Evolutionary conservation across 2,329 filamentous ascomycete species (phyloP).

Genomic region (Hymenoscyphus fraxineus): DNA sequence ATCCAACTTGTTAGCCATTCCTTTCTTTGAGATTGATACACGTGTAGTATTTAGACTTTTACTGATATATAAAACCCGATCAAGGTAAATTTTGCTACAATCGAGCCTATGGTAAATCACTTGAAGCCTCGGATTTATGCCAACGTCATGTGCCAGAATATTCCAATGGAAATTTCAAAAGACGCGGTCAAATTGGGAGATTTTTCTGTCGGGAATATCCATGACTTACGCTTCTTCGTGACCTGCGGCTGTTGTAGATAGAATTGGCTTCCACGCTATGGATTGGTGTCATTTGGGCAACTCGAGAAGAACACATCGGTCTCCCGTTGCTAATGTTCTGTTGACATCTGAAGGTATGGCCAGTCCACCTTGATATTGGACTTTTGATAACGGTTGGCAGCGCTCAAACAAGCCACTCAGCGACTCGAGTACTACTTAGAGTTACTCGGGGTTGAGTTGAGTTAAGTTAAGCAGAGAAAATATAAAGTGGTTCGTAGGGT

Average conservation of each 20-base stretch:
- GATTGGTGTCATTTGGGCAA: not conserved
- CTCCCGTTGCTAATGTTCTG: not conserved
- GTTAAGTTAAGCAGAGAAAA: no score
- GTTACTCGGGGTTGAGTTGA: no score
- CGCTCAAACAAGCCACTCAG: no score
- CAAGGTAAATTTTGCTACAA: not conserved
- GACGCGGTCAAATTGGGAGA: not conserved
- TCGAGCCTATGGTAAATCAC: conserved; percentile 1
- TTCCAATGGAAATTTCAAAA: conserved; percentile 5
- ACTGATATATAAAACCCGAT: not conserved
- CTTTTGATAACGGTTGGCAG: no score
- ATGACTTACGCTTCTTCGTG: not conserved
- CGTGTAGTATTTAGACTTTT: not conserved
- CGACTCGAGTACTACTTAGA: no score
- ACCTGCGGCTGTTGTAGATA: conserved; percentile 2
- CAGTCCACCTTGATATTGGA: not conserved
- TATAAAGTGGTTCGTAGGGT: no score
- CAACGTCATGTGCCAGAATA: not conserved
- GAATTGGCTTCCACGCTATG: not conserved
- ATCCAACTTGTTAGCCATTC: no score
- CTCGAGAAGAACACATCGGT: not conserved
- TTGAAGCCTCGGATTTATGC: not conserved
- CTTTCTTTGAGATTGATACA: not conserved
- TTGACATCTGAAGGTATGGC: not conserved
- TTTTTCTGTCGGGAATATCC: not conserved